Base-by-base conservation (phyloP, 495 filamentous ascomycete species). In the Penicillium cosmopolitanum region DNA sequence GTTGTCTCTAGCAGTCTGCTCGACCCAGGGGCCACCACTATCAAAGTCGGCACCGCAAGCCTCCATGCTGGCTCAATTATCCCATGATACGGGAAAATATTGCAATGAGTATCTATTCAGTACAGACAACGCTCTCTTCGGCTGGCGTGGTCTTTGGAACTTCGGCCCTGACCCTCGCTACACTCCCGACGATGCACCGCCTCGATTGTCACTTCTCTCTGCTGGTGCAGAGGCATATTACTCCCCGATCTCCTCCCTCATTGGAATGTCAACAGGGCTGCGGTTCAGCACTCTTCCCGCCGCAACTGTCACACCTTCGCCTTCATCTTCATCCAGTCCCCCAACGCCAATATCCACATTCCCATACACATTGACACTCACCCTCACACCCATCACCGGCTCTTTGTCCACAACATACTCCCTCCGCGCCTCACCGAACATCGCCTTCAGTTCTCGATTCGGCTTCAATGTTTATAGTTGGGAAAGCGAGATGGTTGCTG, bases 401-500 rank as follows among this genome's bases (percentile, higher is more conserved):
- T 96, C 89, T 57, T 78, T 98, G 52, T 92, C 89, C 44, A 88
- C 91, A 28, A 96, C 88, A 6, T 98, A 98, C 65, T 91, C 95
- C 13, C 87, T 97, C 12, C 86, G 89, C 63, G 95, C 94, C 6
- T 89, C 89, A 19, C 85, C 82, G 12, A 85, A 92, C 57, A 84
- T 95, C 52, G 87, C 92, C 1, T 84, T 98, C 48, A 94, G 92
- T 57, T 92, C 91, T 33, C 85, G 88, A 42, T 94, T 98, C 76
- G 92, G 95, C 62, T 98, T 98, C 72, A 98, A 98, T 69, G 92
- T 97, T 51, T 97, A 97, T 76, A 96, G 90, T 66, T 98, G 97
- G 77, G 95, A 98, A 77, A 96, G 91, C 69, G 93, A 96, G 38
- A 84, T 97, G 78, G 88, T 89, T 42, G 80, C 97, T 9, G 95